These are phyloP conservation scores for Fusarium abutilonis DNA, from an alignment of 2,329 filamentous ascomycete genomes.

Conservation along the genomic window DNA sequence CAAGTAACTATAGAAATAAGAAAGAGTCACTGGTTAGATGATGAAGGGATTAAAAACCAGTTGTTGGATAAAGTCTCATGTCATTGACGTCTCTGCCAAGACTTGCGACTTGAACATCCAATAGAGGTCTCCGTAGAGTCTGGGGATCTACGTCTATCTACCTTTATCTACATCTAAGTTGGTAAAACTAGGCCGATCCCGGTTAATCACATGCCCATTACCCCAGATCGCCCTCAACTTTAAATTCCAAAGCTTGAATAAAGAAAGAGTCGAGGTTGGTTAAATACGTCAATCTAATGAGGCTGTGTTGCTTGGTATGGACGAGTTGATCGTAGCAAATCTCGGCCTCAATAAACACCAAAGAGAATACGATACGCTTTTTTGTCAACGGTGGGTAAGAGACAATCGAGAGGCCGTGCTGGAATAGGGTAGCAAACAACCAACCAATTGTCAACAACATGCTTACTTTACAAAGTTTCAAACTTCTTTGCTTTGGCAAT, in stretches of 20 bases:
- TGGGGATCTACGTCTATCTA: neutral
- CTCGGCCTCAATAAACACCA: neutral
- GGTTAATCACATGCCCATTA: conserved; percentile 15
- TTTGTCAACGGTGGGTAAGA: no score
- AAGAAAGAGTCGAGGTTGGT: no score
- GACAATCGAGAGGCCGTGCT: no score
- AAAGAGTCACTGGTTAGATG: conserved; percentile 8
- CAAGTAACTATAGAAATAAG: conserved; percentile 6
- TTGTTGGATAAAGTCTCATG: conserved; percentile 5
- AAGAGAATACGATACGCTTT: no score
- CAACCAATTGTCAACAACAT: no score
- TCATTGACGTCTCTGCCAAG: conserved; percentile 17
- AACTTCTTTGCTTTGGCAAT: no score
- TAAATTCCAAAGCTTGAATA: conserved; percentile 11
- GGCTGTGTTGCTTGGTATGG: conserved; percentile 2
- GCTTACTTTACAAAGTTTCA: no score
- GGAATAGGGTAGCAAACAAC: no score
- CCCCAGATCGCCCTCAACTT: conserved; percentile 7
- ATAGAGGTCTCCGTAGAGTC: conserved; percentile 1
- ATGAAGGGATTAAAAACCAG: neutral
- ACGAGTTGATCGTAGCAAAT: no score
- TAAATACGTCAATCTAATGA: neutral
- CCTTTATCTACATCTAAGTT: no score
- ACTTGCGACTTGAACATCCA: conserved; percentile 9
- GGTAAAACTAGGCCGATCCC: neutral